A percentile compares a stretch with the other conserved stretches of the same genome.
Evolutionary conservation across 345 rosid species (phyloP).

Genomic region (Conringia planisiliqua): DNA sequence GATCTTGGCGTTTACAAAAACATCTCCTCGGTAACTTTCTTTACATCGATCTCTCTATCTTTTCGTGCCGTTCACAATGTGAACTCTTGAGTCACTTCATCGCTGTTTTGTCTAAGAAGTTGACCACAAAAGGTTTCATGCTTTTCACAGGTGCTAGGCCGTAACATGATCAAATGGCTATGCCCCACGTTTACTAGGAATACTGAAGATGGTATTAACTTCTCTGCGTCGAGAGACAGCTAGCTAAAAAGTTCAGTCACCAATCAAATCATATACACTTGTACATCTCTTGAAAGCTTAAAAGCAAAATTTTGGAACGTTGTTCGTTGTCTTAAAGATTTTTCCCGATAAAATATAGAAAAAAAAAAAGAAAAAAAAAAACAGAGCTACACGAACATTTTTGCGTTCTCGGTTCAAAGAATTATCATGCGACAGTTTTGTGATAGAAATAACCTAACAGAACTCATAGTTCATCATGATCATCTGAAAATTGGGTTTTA

Average conservation of each 20-base stretch:
- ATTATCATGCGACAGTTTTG: not conserved
- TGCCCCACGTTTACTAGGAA: constrained; percentile 61
- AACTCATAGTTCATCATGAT: not conserved
- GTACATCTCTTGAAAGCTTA: constrained; percentile 23
- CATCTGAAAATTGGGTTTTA: not conserved
- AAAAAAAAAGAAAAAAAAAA: not conserved
- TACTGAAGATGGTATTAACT: constrained; percentile 61
- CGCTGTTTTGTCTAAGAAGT: not conserved
- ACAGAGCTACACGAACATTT: not conserved
- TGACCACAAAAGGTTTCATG: constrained; percentile 3
- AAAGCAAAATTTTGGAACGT: not conserved
- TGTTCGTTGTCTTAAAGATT: not conserved
- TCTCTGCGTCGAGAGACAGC: constrained; percentile 47
- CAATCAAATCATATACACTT: constrained; percentile 18
- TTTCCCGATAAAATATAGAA: not conserved
- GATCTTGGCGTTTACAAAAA: constrained; percentile 58
- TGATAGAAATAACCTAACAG: not conserved
- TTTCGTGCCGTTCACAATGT: not conserved
- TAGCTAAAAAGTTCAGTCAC: constrained; percentile 16
- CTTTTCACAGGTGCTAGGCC: constrained; percentile 67
- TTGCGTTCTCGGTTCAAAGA: not conserved
- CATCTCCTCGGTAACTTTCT: constrained; percentile 49
- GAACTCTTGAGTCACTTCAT: not conserved
- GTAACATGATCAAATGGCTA: constrained; percentile 73
- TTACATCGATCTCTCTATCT: constrained; percentile 1